phyloP scores from a whole-genome alignment of 2,329 filamentous ascomycete species.

The Microdochium bolleyi region DNA sequence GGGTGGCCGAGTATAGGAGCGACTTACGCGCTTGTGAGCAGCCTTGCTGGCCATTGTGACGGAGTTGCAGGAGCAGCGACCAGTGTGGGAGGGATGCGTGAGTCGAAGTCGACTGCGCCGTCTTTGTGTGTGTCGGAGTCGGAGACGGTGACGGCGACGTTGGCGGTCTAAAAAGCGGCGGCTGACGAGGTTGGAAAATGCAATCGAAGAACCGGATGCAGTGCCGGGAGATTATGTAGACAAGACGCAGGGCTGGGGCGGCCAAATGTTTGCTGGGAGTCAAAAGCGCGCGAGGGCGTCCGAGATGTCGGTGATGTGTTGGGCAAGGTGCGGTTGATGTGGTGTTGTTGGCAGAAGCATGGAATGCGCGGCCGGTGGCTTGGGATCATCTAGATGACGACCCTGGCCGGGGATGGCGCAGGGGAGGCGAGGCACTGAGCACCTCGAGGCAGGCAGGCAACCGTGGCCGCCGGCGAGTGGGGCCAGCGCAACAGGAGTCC shows the following conservation, averaged over 20 bases:
- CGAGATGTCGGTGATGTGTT: too few relatives aligned
- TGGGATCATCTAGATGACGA: neutral
- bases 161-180: too few relatives aligned
- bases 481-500: too few relatives aligned
- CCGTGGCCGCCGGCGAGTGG: neutral
- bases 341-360: neutral
- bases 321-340: too few relatives aligned
- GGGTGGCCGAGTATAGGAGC: neutral
- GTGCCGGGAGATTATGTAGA: too few relatives aligned
- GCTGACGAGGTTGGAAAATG: too few relatives aligned
- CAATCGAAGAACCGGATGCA: too few relatives aligned
- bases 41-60: constrained; percentile 60
- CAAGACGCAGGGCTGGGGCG: too few relatives aligned
- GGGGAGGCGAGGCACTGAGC: neutral
- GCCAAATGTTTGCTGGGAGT: too few relatives aligned
- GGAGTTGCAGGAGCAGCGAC: neutral
- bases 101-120: neutral
- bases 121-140: too few relatives aligned
- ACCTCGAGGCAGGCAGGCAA: neutral
- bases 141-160: too few relatives aligned
- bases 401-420: neutral
- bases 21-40: constrained; percentile 60
- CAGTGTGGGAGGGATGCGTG: neutral
- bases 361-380: neutral
- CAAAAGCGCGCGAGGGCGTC: too few relatives aligned